Evolutionary conservation across 164 flowering plant genomes (phyloP).

Genomic region (Sextonia rubra): DNA sequence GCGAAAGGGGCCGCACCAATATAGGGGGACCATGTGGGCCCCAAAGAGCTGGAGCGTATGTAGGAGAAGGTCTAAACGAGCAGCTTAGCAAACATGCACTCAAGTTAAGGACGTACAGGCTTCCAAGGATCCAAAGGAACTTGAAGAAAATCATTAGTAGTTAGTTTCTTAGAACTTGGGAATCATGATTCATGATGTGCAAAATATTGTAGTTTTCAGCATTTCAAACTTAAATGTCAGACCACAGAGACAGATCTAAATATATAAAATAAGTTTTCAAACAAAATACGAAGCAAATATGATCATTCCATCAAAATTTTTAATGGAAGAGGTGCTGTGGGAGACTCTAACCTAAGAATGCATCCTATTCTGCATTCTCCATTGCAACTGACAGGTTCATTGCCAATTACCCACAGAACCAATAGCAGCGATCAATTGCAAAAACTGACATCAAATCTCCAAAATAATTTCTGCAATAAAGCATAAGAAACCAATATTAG

Average conservation of each 20-base stretch:
- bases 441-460: neutral
- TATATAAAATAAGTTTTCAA: neutral
- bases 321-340: neutral
- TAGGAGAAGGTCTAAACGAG: too few species aligned
- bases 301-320: constrained; percentile 1
- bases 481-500: neutral
- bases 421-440: neutral
- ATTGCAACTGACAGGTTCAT: neutral
- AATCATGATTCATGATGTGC: neutral
- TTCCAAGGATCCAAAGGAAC: too few species aligned
- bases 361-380: neutral
- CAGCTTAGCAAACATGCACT: too few species aligned
- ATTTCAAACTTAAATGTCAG: constrained; percentile 1
- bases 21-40: too few species aligned
- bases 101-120: too few species aligned
- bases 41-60: too few species aligned
- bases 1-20: too few species aligned
- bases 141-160: too few species aligned
- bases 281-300: neutral
- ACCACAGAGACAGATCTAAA: too few species aligned
- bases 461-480: neutral
- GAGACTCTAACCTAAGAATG: neutral
- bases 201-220: constrained; percentile 1
- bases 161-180: too few species aligned
- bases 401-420: neutral